Percentiles rank a stretch among this genome's conserved stretches.
phyloP scores from a whole-genome alignment of 371 early-diverging fungal genomes.

The Chytridiales sp. region DNA sequence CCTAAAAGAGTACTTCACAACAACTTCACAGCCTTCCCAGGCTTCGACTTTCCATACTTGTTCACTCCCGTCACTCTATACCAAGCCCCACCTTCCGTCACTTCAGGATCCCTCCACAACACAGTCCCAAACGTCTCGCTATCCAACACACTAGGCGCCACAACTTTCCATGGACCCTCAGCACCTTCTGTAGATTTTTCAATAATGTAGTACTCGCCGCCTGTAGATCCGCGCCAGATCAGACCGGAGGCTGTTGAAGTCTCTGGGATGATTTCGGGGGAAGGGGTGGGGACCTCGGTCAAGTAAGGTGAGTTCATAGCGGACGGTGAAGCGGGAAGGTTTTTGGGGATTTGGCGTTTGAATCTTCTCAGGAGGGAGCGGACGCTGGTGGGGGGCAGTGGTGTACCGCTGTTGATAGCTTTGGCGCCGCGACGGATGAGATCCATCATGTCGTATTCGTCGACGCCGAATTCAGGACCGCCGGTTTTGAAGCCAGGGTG shows the following conservation, averaged over 20 bases:
- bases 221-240: constrained; percentile 18
- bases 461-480: constrained; percentile 20
- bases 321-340: too few relatives aligned
- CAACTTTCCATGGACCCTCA: background rate
- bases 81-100: too few relatives aligned
- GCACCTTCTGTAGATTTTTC: background rate
- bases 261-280: background rate
- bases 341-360: background rate
- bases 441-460: constrained; percentile 15
- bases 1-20: too few relatives aligned
- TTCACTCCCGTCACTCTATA: background rate
- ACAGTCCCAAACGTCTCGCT: constrained; percentile 7
- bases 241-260: constrained; percentile 1
- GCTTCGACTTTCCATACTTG: background rate
- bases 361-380: too few relatives aligned
- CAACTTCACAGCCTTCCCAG: background rate
- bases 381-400: too few relatives aligned
- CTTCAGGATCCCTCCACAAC: too few relatives aligned
- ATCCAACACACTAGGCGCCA: constrained; percentile 18
- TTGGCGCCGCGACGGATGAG: constrained; percentile 5
- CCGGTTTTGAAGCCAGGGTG: constrained; percentile 32
- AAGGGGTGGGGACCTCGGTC: background rate
- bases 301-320: too few relatives aligned
- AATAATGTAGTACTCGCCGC: constrained; percentile 11
- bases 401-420: constrained; percentile 2